Base-by-base conservation (phyloP, 257 asterid genomes). In the Penstemon davidsonii region DNA sequence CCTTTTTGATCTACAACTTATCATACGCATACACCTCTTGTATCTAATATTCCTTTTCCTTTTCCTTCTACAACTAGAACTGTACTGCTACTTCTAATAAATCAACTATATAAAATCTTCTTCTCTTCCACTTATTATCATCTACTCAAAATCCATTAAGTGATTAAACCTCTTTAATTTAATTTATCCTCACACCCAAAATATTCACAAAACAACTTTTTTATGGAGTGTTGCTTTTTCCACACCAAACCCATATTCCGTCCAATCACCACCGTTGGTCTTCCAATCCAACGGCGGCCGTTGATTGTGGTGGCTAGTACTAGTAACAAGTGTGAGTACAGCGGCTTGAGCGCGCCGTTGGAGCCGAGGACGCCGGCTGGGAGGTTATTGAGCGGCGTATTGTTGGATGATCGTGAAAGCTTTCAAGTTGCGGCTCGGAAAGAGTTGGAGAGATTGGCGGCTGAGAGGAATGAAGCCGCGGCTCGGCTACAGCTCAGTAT, bases 281-380 rank as follows among this genome's bases (percentile, higher is more conserved):
- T 25, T 67, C 64, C 72, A 11, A 11, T 41, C 38, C 55, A 36
- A 55, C 72, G 81, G 65, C 64, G 68, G 78, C 69, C 77, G 46
- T 63, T 67, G 66, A 33, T 69, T 51, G 80, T 80, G 39, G 77
- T 56, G 41, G 81, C 77, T 10, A 15, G 81, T 62, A 9, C 71
- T 6, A 59, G 73, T 5, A 81, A 69, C 61, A 76, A 72, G 84
- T 76, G 83, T 43, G 89, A 75, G 43, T 85, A 66, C 9, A 79
- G 92, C 38, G 91, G 96, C 8, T 67, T 87, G 72, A 70, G 72
- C 76, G 79, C 95, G 69, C 99, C 99, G 64, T 78, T 93, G 5
- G 83, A 84, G 83, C 96, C 89, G 52, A 79, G 70, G 71, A 79
- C 97, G 13, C 74, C 84, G 72, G 76, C 89, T 2, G 99, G 97